Evolutionary conservation across 1,139 yeast genomes (phyloP), one percentile per base, ranked within the genome.

Genomic region (Hanseniaspora uvarum): DNA sequence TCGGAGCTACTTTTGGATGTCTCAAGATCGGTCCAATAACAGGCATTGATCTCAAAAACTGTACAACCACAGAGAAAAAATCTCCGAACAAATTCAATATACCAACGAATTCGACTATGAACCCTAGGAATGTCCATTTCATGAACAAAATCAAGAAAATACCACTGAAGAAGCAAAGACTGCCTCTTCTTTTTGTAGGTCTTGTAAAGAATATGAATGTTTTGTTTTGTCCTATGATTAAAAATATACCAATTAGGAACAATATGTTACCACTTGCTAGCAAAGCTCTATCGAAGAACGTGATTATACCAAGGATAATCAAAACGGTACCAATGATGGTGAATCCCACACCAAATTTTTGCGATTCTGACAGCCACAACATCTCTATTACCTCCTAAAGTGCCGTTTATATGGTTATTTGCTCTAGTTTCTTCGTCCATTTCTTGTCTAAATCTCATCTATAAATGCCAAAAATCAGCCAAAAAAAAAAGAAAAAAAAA

Each of bases 291-390:
- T 92, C 97, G 65, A 92, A 92, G 59, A 92, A 81, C 28, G 96
- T 79, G 65, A 88, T 65, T 44, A 92, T 76, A 12, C 98, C 98
- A 38, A 89, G 72, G 8, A 86, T 66, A 68, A 92, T 85, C 66
- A 87, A 83, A 47, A 86, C 68, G 56, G 83, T 77, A 57, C 92
- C 96, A 28, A 85, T 86, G 26, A 95, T 89, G 14, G 96, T 86
- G 73, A 89, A 85, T 10, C 88, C 96, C 28, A 87, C 96, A 31
- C 98, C 98, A 63, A 83, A 83, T 69, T 88, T 95, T 64, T 85
- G 94, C 61, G 81, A 70, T 63, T 84, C 92, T 18, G 87, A 77
- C 59, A 85, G 74, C 94, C 94, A 85, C 70, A 85, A 78, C 80
- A 79, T 79, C n/a, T 26, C n/a, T n/a, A n/a, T n/a, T n/a, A n/a